Conservation (phyloP, 257 asterid genomes). For the Solanum sitiens region DNA sequence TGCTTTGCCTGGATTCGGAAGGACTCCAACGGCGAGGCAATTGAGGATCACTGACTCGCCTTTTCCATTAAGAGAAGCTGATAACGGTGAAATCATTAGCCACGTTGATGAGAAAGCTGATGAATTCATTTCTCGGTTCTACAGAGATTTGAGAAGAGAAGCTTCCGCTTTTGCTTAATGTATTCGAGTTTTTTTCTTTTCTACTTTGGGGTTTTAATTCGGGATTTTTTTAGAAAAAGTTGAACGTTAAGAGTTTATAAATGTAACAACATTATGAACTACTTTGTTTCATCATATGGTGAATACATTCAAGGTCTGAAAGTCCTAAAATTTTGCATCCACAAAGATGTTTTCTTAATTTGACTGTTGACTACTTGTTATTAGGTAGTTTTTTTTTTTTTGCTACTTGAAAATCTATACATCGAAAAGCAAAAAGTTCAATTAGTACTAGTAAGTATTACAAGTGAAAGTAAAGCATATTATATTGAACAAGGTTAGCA, state of each 20-base stretch:
- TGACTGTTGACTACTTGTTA: neutral
- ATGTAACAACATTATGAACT: too few species aligned
- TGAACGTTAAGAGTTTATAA: neutral
- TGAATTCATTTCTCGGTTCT: conserved; percentile 13
- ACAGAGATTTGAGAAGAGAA: conserved; percentile 11
- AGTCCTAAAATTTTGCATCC: neutral
- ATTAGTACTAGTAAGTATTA: neutral
- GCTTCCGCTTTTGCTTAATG: neutral
- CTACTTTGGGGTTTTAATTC: neutral
- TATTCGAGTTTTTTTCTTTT: neutral
- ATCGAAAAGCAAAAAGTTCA: neutral
- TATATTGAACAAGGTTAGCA: neutral
- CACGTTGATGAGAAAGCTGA: conserved; percentile 22
- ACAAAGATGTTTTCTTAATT: neutral
- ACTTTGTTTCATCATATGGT: neutral
- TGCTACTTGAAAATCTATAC: neutral
- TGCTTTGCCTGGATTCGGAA: conserved; percentile 24
- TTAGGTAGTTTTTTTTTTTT: too few species aligned
- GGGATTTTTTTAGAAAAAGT: neutral
- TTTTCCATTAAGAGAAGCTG: conserved; percentile 3
- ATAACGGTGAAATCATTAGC: neutral
- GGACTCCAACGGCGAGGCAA: conserved; percentile 24
- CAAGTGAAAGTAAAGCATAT: neutral
- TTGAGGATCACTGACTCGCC: conserved; percentile 29
- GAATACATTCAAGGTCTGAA: neutral